Base-by-base conservation (phyloP, 495 filamentous ascomycete species). In the Daldinia decipiens region DNA sequence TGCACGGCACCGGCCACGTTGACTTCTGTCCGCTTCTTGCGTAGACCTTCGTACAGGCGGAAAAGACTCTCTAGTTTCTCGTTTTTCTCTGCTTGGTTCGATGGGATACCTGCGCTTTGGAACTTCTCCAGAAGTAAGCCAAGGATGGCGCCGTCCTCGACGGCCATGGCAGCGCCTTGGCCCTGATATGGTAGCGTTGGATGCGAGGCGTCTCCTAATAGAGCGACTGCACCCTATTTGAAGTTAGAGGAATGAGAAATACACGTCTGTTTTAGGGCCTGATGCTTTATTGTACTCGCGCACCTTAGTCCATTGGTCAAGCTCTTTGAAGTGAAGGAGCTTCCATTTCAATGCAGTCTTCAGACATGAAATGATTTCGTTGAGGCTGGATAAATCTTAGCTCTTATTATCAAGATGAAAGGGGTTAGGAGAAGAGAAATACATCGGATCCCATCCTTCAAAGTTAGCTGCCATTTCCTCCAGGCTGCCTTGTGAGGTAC, bases 381-480 rank as follows among this genome's bases (percentile, higher is more conserved):
- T 47, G 6, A 47, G 43, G 9, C 43, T 47, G 13, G 9, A 24
- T 4, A 24, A 24, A 47, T 0, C 19, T 47, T 11, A 47, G 19
- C 1, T 21, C 1, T 0, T 47, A 17, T 24, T 47, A 0, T 4
- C 4, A 47, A 1, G 3, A 47, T 21, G 1, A 24, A 24, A 21
- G 2, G 43, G 21, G 21, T 21, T 24, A 5, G 34, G 40, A 24
- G 6, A 47, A 24, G 19, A 24, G 3, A 47, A 5, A 47, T 47
- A 47, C 43, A 47, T 47, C 8, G 43, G 43, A 47, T 47, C 43
- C 43, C 43, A 47, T 9, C 43, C 43, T 47, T 47, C 19, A 12
- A 47, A 47, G 21, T 47, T 47, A 6, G 43, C 43, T 4, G 43
- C 43, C 43, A 47, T 47, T 21, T 47, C 43, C 43, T 24, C 17